Conservation (phyloP, 2,329 filamentous ascomycete species). For the Colletotrichum musae region DNA sequence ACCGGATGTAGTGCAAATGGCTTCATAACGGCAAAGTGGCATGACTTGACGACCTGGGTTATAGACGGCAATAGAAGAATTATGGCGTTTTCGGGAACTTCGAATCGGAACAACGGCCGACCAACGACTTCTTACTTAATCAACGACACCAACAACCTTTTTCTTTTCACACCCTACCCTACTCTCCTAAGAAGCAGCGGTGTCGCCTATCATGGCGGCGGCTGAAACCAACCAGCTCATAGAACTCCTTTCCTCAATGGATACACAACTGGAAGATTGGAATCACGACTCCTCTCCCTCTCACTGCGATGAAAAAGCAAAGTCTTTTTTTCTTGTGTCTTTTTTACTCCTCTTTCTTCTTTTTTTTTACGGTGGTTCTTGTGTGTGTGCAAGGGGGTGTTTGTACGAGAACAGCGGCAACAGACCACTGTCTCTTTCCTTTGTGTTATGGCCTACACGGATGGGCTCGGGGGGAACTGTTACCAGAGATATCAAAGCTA, state of each 20-base stretch:
- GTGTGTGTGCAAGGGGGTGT: slow-evolving; percentile 9
- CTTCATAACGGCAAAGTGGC: slow-evolving; percentile 43
- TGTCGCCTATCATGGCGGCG: slow-evolving; percentile 13
- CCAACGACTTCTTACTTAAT: slow-evolving; percentile 38
- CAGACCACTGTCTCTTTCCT: slow-evolving; percentile 13
- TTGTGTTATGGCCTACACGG: slow-evolving; percentile 25
- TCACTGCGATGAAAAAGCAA: slow-evolving; percentile 34
- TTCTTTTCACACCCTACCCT: neutral
- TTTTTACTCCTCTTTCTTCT: slow-evolving; percentile 8
- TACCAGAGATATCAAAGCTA: slow-evolving; percentile 31
- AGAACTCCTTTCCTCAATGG: slow-evolving; percentile 34
- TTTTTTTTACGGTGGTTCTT: slow-evolving; percentile 4
- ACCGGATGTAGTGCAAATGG: slow-evolving; percentile 59
- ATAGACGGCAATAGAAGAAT: slow-evolving; percentile 57
- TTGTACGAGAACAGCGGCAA: slow-evolving; percentile 16
- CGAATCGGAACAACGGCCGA: slow-evolving; percentile 29
- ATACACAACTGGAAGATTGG: slow-evolving; percentile 30
- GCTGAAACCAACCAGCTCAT: slow-evolving; percentile 17
- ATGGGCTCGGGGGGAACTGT: slow-evolving; percentile 7
- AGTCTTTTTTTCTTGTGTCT: slow-evolving; percentile 11
- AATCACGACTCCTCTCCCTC: slow-evolving; percentile 33
- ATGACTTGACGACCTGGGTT: slow-evolving; percentile 57
- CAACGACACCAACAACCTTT: slow-evolving; percentile 9
- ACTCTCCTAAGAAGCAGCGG: slow-evolving; percentile 25
- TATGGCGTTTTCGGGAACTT: slow-evolving; percentile 50